A percentile compares a stretch with the other conserved stretches of the same genome.
phyloP scores from a whole-genome alignment of 2,329 filamentous ascomycete genomes.

The Hysterium pulicare region DNA sequence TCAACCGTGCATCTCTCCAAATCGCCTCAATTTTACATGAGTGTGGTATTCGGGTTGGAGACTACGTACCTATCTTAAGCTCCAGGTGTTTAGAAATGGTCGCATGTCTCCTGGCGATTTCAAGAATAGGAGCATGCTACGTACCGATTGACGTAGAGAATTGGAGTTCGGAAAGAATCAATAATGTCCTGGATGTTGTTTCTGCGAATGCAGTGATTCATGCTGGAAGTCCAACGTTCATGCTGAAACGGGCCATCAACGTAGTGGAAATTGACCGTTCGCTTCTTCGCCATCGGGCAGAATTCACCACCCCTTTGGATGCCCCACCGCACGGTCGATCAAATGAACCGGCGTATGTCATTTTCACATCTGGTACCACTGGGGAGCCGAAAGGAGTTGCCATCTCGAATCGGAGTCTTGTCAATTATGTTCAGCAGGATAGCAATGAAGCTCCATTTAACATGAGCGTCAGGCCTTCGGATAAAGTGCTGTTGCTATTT shows the following conservation, averaged over 20 bases:
- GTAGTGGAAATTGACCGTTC: neutral
- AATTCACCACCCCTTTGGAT: neutral
- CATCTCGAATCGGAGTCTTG: conserved; percentile 8
- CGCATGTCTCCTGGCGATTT: conserved; percentile 11
- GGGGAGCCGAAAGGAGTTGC: conserved; percentile 18
- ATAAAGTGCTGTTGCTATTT: conserved; percentile 2
- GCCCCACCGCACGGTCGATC: neutral
- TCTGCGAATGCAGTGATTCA: conserved; percentile 2
- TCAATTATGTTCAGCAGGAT: conserved; percentile 1
- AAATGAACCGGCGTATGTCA: conserved; percentile 9
- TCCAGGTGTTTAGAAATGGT: conserved; percentile 11
- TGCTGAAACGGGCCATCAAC: neutral
- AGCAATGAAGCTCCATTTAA: neutral
- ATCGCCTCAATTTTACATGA: neutral
- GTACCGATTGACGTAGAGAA: conserved; percentile 12
- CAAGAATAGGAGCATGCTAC: conserved; percentile 9
- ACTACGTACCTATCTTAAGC: conserved; percentile 9
- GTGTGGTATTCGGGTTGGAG: conserved; percentile 1
- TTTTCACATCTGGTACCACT: conserved; percentile 19
- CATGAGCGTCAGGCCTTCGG: neutral
- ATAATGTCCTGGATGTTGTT: conserved; percentile 3
- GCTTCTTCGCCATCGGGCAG: too few relatives aligned
- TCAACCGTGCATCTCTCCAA: neutral
- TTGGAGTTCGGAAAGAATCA: conserved; percentile 7
- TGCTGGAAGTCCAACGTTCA: too few relatives aligned